phyloP scores from a whole-genome alignment of 2,329 filamentous ascomycete genomes.

The Colletotrichum viniferum region DNA sequence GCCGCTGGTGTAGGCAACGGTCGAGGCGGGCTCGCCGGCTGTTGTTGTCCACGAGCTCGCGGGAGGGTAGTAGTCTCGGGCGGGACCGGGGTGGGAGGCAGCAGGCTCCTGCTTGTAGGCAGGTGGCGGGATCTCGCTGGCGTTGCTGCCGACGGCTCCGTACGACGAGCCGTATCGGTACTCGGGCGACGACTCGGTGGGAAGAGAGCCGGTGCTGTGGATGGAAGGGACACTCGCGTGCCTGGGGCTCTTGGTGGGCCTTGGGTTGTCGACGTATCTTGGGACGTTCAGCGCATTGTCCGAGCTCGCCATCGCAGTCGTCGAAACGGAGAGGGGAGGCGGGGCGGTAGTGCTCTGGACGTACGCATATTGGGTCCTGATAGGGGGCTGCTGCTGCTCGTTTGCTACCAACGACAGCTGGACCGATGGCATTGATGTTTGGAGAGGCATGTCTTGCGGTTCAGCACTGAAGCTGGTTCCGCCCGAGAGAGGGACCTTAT shows the following conservation, averaged over 20 bases:
- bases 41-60: slow-evolving; percentile 56
- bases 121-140: slow-evolving; percentile 36
- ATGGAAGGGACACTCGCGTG: slow-evolving; percentile 59
- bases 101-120: slow-evolving; percentile 35
- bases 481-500: slow-evolving; percentile 57
- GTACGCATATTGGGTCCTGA: slow-evolving; percentile 62
- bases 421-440: slow-evolving; percentile 58
- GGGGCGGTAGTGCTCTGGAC: slow-evolving; percentile 54
- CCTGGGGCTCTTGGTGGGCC: slow-evolving; percentile 61
- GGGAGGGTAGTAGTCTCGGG: slow-evolving; percentile 60
- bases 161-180: slow-evolving; percentile 61
- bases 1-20: slow-evolving; percentile 48
- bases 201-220: slow-evolving; percentile 52
- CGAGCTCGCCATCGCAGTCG: slow-evolving; percentile 37
- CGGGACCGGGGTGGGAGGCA: slow-evolving; percentile 28
- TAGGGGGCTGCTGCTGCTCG: slow-evolving; percentile 51
- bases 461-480: slow-evolving; percentile 53
- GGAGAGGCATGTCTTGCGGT: slow-evolving; percentile 57
- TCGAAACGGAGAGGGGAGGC: slow-evolving; percentile 51
- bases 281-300: slow-evolving; percentile 57
- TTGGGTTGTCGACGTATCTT: slow-evolving; percentile 61
- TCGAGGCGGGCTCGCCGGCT: slow-evolving; percentile 49
- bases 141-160: slow-evolving; percentile 34
- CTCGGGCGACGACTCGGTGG: slow-evolving; percentile 55
- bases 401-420: slow-evolving; percentile 54